phyloP scores from a whole-genome alignment of 1,284 basidiomycete genomes.

The Agaricales sp. region DNA sequence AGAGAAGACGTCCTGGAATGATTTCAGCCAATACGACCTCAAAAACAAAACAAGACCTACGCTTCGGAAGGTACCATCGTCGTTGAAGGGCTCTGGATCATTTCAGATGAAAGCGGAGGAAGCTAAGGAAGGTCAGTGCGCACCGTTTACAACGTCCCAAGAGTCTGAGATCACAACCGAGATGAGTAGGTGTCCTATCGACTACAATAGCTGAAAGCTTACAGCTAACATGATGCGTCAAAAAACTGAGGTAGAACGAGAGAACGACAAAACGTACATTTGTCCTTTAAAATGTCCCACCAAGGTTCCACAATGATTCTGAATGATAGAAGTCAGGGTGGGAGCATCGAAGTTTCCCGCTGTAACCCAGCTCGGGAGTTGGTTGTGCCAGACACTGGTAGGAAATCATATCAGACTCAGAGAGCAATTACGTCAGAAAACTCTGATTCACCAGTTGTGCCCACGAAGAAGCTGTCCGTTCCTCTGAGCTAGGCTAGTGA shows the following conservation, averaged over 20 bases:
- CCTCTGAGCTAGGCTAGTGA: slow-evolving; percentile 25
- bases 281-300: slow-evolving; percentile 40
- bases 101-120: not conserved
- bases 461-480: slow-evolving; percentile 34
- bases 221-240: too few relatives aligned
- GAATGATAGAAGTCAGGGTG: slow-evolving; percentile 31
- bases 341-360: slow-evolving; percentile 24
- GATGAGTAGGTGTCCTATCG: too few relatives aligned
- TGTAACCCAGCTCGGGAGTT: slow-evolving; percentile 41
- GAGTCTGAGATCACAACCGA: too few relatives aligned
- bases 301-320: slow-evolving; percentile 34
- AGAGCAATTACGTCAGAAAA: not conserved
- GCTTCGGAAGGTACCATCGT: slow-evolving; percentile 49
- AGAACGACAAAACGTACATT: too few relatives aligned
- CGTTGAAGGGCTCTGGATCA: slow-evolving; percentile 39
- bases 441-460: slow-evolving; percentile 7
- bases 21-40: too few relatives aligned
- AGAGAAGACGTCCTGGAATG: slow-evolving; percentile 15
- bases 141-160: slow-evolving; percentile 29
- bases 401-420: slow-evolving; percentile 15
- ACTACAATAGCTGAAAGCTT: too few relatives aligned
- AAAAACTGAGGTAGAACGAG: too few relatives aligned
- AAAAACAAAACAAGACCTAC: too few relatives aligned
- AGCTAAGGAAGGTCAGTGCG: not conserved
- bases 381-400: slow-evolving; percentile 49